Conservation (phyloP, 352 stramenopile genomes). For the Globisporangium uncinulatum region DNA sequence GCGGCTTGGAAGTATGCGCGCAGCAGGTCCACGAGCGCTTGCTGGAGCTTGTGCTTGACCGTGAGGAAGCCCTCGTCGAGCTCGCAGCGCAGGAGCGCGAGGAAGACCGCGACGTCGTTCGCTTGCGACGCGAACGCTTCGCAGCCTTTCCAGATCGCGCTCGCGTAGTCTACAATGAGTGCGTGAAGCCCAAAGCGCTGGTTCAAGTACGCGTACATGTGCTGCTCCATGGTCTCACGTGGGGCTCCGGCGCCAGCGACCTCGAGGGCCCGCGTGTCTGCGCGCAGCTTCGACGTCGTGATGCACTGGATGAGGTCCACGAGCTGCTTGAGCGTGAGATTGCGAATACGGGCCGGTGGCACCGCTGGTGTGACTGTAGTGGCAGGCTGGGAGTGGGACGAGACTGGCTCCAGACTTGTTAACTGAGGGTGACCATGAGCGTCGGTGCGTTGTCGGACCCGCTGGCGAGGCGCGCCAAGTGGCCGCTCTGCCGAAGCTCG, state of each 20-base stretch:
- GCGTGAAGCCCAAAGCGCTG: constrained; percentile 75
- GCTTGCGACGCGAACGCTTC: constrained; percentile 37
- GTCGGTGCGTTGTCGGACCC: constrained; percentile 15
- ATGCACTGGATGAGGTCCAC: constrained; percentile 71
- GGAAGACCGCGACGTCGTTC: constrained; percentile 78
- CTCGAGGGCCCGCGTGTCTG: constrained; percentile 38
- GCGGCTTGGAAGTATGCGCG: constrained; percentile 64
- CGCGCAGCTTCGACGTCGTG: constrained; percentile 64
- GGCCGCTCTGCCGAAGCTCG: background rate
- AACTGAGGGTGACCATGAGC: background rate
- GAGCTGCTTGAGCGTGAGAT: constrained; percentile 74
- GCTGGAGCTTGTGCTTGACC: constrained; percentile 73
- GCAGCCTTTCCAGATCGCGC: constrained; percentile 74
- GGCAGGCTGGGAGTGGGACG: background rate
- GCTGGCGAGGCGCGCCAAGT: background rate
- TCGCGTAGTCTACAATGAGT: constrained; percentile 76
- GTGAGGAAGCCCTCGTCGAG: constrained; percentile 76
- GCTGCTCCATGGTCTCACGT: constrained; percentile 84
- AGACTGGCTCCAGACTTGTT: background rate
- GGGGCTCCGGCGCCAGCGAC: constrained; percentile 24
- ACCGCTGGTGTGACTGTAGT: background rate
- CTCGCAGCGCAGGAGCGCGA: constrained; percentile 67
- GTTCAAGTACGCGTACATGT: constrained; percentile 87
- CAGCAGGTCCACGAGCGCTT: constrained; percentile 66
- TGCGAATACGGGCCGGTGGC: constrained; percentile 17